Conservation (phyloP, 495 filamentous ascomycete genomes). For the Penicillium tannophilum region DNA sequence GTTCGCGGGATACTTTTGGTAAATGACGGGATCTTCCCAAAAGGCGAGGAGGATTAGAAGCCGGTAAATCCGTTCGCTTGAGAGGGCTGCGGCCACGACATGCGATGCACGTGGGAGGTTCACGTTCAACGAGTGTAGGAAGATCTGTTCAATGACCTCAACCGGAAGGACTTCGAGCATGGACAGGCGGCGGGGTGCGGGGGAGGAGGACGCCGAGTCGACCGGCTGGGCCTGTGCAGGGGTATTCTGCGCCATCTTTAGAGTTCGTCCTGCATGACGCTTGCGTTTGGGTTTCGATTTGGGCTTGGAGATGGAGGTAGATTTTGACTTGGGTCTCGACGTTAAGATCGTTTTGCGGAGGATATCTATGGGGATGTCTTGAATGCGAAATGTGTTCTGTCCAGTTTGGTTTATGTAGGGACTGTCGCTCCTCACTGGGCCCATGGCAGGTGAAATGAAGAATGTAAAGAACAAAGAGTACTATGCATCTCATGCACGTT, state of each 20-base stretch:
- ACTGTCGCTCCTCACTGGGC: background rate
- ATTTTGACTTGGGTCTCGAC: background rate
- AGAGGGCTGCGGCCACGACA: conserved; percentile 38
- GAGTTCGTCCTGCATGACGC: background rate
- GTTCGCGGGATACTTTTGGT: background rate
- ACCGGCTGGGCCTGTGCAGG: background rate
- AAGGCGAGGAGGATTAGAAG: conserved; percentile 44
- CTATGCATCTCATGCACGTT: no score
- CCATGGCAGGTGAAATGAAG: background rate
- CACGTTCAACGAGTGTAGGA: conserved; percentile 51
- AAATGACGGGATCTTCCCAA: conserved; percentile 31
- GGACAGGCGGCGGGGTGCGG: conserved; percentile 25
- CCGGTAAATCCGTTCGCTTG: conserved; percentile 44
- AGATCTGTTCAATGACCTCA: conserved; percentile 57
- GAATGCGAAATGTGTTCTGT: background rate
- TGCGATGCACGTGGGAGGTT: conserved; percentile 49
- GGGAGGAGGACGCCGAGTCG: background rate
- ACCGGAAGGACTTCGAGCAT: conserved; percentile 52
- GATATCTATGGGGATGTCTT: background rate
- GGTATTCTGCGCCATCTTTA: background rate
- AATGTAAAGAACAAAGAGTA: background rate
- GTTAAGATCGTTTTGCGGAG: background rate
- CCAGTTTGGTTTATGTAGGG: background rate
- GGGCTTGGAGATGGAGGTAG: background rate
- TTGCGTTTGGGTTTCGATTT: background rate